A percentile compares a stretch with the other conserved stretches of the same genome.
Conservation (phyloP, 495 filamentous ascomycete species). For the Penicillium cataractarum region DNA sequence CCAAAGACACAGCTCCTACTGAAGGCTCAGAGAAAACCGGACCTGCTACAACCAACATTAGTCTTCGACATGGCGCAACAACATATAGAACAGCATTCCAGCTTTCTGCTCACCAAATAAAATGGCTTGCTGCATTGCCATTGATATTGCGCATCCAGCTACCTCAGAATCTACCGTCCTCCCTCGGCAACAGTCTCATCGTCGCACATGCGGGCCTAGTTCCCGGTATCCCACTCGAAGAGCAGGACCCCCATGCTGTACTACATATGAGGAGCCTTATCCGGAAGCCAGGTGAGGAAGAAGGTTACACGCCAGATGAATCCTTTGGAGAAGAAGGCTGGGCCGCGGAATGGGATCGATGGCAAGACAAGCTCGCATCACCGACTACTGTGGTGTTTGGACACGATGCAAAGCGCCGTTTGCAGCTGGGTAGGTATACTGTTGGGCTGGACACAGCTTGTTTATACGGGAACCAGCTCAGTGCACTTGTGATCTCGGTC, state of each 20-base stretch:
- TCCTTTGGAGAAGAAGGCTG: constrained; percentile 27
- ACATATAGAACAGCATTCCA: constrained; percentile 20
- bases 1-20: neutral
- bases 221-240: constrained; percentile 62
- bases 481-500: constrained; percentile 26
- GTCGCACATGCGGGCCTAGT: constrained; percentile 81
- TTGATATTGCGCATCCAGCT: constrained; percentile 66
- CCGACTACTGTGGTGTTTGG: constrained; percentile 31
- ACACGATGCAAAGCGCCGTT: constrained; percentile 33
- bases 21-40: constrained; percentile 5
- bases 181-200: constrained; percentile 53
- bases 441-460: constrained; percentile 32
- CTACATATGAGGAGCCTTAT: constrained; percentile 85
- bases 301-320: constrained; percentile 15
- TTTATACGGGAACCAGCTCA: constrained; percentile 29
- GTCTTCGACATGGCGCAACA: constrained; percentile 12
- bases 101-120: constrained; percentile 56
- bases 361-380: constrained; percentile 22
- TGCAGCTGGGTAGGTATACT: constrained; percentile 27
- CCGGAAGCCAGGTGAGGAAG: constrained; percentile 6
- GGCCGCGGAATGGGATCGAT: constrained; percentile 28
- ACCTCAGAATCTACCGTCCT: constrained; percentile 30
- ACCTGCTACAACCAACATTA: neutral
- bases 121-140: constrained; percentile 66
- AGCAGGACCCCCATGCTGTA: constrained; percentile 70